phyloP scores from a whole-genome alignment of 106 monocot genomes.

The Dendrobium nobile region DNA sequence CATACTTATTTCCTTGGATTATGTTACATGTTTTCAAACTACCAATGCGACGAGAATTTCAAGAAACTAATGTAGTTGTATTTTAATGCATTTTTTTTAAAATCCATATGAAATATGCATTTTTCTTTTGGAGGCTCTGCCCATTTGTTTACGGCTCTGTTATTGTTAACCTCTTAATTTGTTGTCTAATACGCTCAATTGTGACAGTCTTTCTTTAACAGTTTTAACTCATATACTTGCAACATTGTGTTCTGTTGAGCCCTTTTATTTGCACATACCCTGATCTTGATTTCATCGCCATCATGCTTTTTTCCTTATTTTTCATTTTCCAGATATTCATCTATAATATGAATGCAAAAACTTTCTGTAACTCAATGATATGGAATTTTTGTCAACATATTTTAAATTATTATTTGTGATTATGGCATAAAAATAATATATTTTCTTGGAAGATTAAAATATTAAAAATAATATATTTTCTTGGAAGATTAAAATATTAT shows the following conservation, averaged over 20 bases:
- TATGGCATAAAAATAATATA: too few species aligned
- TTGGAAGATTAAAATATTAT: too few species aligned
- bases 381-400: too few species aligned
- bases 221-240: background rate
- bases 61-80: background rate
- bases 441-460: too few species aligned
- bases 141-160: background rate
- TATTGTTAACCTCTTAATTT: background rate
- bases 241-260: background rate
- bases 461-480: too few species aligned
- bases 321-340: background rate
- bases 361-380: background rate
- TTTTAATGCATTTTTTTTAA: background rate
- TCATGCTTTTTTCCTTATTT: background rate
- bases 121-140: background rate
- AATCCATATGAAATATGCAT: background rate
- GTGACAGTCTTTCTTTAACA: background rate
- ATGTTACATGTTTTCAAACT: background rate
- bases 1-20: background rate
- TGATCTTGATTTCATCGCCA: background rate
- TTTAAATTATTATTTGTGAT: too few species aligned
- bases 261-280: background rate
- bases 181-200: background rate
- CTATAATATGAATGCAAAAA: background rate
- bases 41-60: background rate